Percentiles rank a stretch among this genome's conserved stretches.
Evolutionary conservation across 495 filamentous ascomycete genomes (phyloP).

Genomic region (Aspergillus taichungensis): DNA sequence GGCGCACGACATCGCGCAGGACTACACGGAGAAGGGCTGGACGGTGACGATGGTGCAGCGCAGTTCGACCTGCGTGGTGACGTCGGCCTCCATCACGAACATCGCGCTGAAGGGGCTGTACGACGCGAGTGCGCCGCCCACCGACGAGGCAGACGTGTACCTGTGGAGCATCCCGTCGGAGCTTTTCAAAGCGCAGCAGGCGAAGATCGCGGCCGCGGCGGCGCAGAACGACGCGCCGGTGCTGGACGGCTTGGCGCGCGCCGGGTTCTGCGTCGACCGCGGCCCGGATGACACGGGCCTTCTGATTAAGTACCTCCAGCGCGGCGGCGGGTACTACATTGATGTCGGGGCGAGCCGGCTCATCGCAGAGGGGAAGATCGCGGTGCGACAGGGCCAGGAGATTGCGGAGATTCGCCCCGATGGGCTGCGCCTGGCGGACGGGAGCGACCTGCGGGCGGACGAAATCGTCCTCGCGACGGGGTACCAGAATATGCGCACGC

Average conservation of each 20-base stretch:
- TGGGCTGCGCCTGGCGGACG: constrained; percentile 60
- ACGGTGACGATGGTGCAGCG: constrained; percentile 82
- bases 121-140: constrained; percentile 44
- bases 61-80: constrained; percentile 62
- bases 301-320: constrained; percentile 65
- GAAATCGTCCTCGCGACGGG: constrained; percentile 80
- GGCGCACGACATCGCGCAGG: constrained; percentile 73
- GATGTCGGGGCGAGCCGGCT: constrained; percentile 63
- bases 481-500: constrained; percentile 69
- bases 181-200: constrained; percentile 50
- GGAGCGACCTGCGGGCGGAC: constrained; percentile 59
- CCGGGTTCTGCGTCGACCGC: constrained; percentile 60
- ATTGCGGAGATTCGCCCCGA: constrained; percentile 50
- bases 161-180: constrained; percentile 46
- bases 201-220: constrained; percentile 40
- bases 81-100: constrained; percentile 43
- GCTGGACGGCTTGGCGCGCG: constrained; percentile 51
- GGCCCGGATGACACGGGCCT: constrained; percentile 61
- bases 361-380: constrained; percentile 68
- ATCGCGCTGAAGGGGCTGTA: constrained; percentile 52
- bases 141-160: constrained; percentile 57
- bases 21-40: constrained; percentile 72
- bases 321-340: constrained; percentile 74
- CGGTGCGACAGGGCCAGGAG: constrained; percentile 62
- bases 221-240: constrained; percentile 39